These are phyloP conservation scores for Penicillium samsonianum DNA, from an alignment of 495 filamentous ascomycete species.

Conservation along the genomic window DNA sequence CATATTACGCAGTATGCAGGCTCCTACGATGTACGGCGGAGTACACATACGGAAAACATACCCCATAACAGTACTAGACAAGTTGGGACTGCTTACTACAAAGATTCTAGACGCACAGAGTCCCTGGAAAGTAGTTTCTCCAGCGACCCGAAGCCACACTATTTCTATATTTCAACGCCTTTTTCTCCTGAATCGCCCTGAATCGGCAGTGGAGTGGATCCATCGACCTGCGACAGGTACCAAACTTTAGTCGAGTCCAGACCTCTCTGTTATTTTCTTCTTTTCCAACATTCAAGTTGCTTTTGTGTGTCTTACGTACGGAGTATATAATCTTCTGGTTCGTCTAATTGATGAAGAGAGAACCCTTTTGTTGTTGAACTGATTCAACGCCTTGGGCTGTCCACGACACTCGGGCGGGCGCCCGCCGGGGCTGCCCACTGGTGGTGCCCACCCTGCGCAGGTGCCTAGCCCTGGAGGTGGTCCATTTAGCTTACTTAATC, in stretches of 20 bases:
- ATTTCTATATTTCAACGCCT: constrained; percentile 1
- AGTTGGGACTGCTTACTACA: constrained; percentile 1
- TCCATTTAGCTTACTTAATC: background rate
- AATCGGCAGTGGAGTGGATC: constrained; percentile 8
- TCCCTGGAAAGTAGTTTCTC: background rate
- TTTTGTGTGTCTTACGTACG: background rate
- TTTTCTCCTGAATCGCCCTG: constrained; percentile 9
- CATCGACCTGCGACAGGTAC: constrained; percentile 13
- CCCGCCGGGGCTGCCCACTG: too few relatives aligned
- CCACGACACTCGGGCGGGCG: too few relatives aligned
- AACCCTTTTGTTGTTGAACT: background rate
- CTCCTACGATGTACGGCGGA: background rate
- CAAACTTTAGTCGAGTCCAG: constrained; percentile 10
- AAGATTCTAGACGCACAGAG: constrained; percentile 3
- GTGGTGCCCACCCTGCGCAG: too few relatives aligned
- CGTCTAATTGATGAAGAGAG: background rate
- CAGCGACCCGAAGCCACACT: constrained; percentile 2
- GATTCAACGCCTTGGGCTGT: background rate
- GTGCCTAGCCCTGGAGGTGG: too few relatives aligned
- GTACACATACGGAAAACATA: too few relatives aligned
- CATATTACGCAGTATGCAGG: background rate
- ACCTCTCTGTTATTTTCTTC: background rate
- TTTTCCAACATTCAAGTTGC: background rate
- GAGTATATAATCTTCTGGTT: background rate
- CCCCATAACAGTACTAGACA: background rate